phyloP scores from a whole-genome alignment of 1,284 basidiomycete species.

The Ganoderma leucocontextum region DNA sequence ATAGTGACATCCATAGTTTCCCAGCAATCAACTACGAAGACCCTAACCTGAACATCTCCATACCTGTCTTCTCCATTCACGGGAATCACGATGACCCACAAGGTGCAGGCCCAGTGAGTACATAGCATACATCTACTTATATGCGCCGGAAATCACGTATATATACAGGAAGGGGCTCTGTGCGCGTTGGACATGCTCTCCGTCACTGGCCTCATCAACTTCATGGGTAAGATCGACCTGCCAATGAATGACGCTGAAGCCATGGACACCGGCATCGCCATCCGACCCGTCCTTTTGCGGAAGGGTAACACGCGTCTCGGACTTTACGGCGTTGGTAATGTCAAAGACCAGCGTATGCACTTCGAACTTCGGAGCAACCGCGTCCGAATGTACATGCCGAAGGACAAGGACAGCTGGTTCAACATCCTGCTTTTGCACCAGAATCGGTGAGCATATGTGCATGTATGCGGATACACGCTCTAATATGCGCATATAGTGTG shows the following conservation, averaged over 20 bases:
- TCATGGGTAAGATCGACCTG: slow-evolving; percentile 92
- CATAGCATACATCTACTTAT: slow-evolving; percentile 3
- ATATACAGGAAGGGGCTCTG: slow-evolving; percentile 85
- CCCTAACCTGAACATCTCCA: slow-evolving; percentile 91
- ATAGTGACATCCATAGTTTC: slow-evolving; percentile 66
- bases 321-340: slow-evolving; percentile 95
- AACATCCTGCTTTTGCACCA: slow-evolving; percentile 95
- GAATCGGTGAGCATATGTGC: slow-evolving; percentile 78
- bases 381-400: slow-evolving; percentile 95
- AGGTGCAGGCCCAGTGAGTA: slow-evolving; percentile 86
- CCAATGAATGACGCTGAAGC: slow-evolving; percentile 73
- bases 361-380: slow-evolving; percentile 94
- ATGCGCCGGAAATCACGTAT: background rate
- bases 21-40: slow-evolving; percentile 99
- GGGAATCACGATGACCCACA: slow-evolving; percentile 99
- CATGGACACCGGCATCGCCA: slow-evolving; percentile 79
- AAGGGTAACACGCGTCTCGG: slow-evolving; percentile 91
- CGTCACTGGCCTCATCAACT: slow-evolving; percentile 94
- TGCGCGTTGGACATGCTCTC: slow-evolving; percentile 96
- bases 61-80: slow-evolving; percentile 98
- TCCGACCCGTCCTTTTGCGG: slow-evolving; percentile 88
- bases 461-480: background rate
- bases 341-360: slow-evolving; percentile 96
- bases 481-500: slow-evolving; percentile 65
- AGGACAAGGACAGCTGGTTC: slow-evolving; percentile 92